Conservation (phyloP, 2,329 filamentous ascomycete genomes). For the Cadophora gregata region DNA sequence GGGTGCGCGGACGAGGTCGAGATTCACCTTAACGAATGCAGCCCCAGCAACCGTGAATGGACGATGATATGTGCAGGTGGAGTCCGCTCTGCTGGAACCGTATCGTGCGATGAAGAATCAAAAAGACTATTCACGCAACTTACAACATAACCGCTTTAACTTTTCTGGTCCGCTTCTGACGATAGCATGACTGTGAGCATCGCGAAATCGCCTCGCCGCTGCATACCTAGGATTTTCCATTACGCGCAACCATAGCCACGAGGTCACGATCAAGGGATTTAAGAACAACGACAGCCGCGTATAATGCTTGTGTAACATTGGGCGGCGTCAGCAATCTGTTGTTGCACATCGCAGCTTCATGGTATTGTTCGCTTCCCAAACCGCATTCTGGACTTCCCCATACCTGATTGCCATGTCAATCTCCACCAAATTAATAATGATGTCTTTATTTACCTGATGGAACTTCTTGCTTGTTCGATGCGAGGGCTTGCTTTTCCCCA, state of each 20-base stretch:
- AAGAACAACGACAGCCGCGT: background rate
- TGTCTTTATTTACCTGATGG: background rate
- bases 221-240: background rate
- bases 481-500: background rate
- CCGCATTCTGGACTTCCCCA: conserved; percentile 1
- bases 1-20: background rate
- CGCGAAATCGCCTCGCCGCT: background rate
- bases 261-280: background rate
- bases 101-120: background rate
- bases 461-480: background rate
- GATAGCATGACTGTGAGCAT: background rate
- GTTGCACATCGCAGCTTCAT: conserved; percentile 11
- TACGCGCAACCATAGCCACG: background rate
- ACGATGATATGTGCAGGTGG: background rate
- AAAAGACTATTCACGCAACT: background rate
- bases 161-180: no score
- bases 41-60: background rate
- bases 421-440: background rate
- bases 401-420: background rate
- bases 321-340: background rate
- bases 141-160: background rate
- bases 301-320: background rate
- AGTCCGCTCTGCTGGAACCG: background rate
- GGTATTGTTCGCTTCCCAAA: background rate
- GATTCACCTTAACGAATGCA: background rate